Percentiles rank a stretch among this genome's conserved stretches.
These are phyloP conservation scores for Fistulinella cinereoalba DNA, from an alignment of 1,284 basidiomycete species.

Conservation along the genomic window DNA sequence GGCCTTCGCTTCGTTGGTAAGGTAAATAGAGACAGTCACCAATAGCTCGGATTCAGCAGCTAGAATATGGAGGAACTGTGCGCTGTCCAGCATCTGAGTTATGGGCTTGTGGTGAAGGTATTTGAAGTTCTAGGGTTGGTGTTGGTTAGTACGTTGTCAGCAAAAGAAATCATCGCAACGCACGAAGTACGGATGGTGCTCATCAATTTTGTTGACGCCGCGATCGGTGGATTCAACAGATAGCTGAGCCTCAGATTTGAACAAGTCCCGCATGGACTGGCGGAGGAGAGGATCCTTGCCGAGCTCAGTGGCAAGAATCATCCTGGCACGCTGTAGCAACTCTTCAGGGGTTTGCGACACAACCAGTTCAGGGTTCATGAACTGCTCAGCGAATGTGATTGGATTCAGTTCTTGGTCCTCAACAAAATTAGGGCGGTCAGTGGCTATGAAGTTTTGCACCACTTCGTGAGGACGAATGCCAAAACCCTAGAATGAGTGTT, in stretches of 20 bases:
- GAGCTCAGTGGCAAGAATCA: conserved; percentile 88
- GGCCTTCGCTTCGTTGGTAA: conserved; percentile 62
- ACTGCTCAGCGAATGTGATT: conserved; percentile 71
- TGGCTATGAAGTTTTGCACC: conserved; percentile 72
- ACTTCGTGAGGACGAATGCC: conserved; percentile 79
- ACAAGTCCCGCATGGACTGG: conserved; percentile 74
- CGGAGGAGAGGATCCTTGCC: conserved; percentile 91
- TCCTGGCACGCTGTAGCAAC: conserved; percentile 70
- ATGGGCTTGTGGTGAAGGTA: conserved; percentile 86
- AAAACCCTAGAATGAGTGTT: conserved; percentile 54
- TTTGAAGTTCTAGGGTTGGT: conserved; percentile 81
- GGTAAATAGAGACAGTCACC: conserved; percentile 72
- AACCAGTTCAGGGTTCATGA: conserved; percentile 60
- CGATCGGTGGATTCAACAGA: conserved; percentile 88
- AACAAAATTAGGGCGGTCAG: conserved; percentile 61
- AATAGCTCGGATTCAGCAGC: conserved; percentile 88
- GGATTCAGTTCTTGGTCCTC: conserved; percentile 80
- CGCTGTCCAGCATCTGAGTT: conserved; percentile 62
- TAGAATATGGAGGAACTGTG: conserved; percentile 91
- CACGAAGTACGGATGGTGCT: conserved; percentile 87
- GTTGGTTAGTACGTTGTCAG: conserved; percentile 6
- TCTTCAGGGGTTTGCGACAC: conserved; percentile 61
- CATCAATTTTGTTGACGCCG: conserved; percentile 88
- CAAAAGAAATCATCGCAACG: conserved; percentile 34
- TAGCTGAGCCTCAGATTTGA: conserved; percentile 77